phyloP scores from a whole-genome alignment of 2,329 filamentous ascomycete genomes.

The Thermoascus crustaceus region DNA sequence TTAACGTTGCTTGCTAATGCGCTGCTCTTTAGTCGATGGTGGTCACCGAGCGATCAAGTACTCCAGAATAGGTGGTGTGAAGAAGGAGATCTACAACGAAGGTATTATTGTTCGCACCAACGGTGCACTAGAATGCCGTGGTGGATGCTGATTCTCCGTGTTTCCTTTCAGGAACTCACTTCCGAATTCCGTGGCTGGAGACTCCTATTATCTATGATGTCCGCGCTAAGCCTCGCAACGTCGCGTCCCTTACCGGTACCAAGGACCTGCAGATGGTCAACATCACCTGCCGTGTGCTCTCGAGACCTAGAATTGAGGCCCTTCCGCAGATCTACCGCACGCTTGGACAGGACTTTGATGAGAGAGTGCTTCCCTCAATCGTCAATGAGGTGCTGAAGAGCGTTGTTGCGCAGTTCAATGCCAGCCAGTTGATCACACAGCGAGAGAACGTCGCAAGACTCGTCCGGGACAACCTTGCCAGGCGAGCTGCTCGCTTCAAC shows the following conservation, averaged over 20 bases:
- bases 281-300: slow-evolving; percentile 98
- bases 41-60: slow-evolving; percentile 99
- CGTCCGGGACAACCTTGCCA: slow-evolving; percentile 85
- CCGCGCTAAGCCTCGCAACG: slow-evolving; percentile 92
- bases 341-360: slow-evolving; percentile 90
- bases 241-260: slow-evolving; percentile 92
- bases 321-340: slow-evolving; percentile 97
- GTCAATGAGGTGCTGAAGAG: slow-evolving; percentile 99
- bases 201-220: slow-evolving; percentile 96
- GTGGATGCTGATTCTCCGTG: no score
- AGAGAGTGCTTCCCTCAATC: slow-evolving; percentile 91
- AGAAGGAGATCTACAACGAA: slow-evolving; percentile 94
- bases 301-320: slow-evolving; percentile 75
- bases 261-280: slow-evolving; percentile 99
- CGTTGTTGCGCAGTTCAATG: slow-evolving; percentile 98
- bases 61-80: slow-evolving; percentile 80
- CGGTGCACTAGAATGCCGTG: no score
- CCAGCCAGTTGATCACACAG: slow-evolving; percentile 96
- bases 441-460: slow-evolving; percentile 90
- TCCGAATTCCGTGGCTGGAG: slow-evolving; percentile 94
- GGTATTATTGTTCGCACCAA: no score
- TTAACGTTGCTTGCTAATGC: slow-evolving; percentile 1
- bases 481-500: slow-evolving; percentile 90
- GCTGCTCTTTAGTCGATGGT: slow-evolving; percentile 64
- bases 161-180: slow-evolving; percentile 72